phyloP scores from a whole-genome alignment of 2,329 filamentous ascomycete species.

The Hansfordia pulvinata region DNA sequence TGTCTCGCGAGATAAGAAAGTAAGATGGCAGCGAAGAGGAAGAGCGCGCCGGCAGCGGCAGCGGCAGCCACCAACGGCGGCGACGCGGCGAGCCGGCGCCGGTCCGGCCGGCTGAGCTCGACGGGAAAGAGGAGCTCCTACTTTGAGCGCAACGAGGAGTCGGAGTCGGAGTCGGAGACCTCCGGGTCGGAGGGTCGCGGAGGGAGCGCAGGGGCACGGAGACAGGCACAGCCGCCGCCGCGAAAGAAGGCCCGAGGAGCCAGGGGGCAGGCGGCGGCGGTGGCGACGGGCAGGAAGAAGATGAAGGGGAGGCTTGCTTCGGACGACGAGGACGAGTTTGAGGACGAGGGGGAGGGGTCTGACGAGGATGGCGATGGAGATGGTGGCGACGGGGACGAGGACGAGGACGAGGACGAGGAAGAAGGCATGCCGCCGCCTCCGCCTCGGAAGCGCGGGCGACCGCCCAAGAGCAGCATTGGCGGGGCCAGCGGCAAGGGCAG shows the following conservation, averaged over 20 bases:
- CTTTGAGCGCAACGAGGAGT: constrained; percentile 29
- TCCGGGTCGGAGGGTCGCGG: no score
- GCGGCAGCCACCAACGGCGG: no score
- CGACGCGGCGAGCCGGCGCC: constrained; percentile 22
- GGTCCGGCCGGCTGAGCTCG: constrained; percentile 31
- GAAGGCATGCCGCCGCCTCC: constrained; percentile 5
- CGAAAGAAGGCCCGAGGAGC: neutral
- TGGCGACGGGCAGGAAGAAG: neutral
- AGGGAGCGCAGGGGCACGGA: no score
- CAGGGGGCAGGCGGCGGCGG: neutral
- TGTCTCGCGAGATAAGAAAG: neutral
- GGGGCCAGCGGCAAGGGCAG: no score
- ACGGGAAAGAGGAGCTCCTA: constrained; percentile 33
- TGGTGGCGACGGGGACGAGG: constrained; percentile 4
- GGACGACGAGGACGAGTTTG: constrained; percentile 11
- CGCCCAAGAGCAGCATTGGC: no score
- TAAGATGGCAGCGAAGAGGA: neutral
- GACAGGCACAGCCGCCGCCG: neutral
- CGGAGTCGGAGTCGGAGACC: no score
- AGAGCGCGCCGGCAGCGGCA: constrained; percentile 11
- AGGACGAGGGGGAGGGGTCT: constrained; percentile 10
- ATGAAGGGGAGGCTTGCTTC: neutral
- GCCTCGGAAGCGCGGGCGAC: constrained; percentile 8
- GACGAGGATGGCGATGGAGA: constrained; percentile 5
- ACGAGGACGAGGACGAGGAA: constrained; percentile 11